Conservation (phyloP, 2,329 filamentous ascomycete genomes). For the Calonectria pteridis region DNA sequence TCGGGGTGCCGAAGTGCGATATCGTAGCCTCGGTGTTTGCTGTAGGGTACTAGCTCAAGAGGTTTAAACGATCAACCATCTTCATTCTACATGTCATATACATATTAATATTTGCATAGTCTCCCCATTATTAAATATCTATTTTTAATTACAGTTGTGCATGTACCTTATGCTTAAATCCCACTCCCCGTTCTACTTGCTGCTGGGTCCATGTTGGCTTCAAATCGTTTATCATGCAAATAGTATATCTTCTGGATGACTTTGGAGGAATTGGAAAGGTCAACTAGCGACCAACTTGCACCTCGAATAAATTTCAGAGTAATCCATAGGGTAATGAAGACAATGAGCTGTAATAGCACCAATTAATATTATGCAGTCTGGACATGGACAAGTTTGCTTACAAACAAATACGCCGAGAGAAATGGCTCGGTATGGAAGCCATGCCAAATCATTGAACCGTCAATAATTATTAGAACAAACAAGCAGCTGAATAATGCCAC, state of each 20-base stretch:
- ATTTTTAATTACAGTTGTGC: not conserved
- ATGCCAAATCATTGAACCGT: not conserved
- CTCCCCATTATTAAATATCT: not conserved
- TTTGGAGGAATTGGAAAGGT: not conserved
- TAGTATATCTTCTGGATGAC: not conserved
- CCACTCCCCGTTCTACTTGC: not conserved
- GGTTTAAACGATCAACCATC: not conserved
- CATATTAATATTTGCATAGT: too few relatives aligned
- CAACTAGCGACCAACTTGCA: not conserved
- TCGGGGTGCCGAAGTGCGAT: too few relatives aligned
- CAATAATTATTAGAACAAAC: not conserved
- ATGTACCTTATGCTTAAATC: not conserved
- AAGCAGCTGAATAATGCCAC: not conserved
- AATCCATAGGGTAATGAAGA: not conserved
- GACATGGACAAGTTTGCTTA: not conserved
- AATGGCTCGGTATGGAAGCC: not conserved
- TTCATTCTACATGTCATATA: not conserved
- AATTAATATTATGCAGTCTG: not conserved
- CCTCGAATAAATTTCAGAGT: not conserved
- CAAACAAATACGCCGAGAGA: not conserved
- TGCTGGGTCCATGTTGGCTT: not conserved
- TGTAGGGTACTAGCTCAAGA: not conserved
- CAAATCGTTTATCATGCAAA: not conserved
- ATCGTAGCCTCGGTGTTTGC: not conserved
- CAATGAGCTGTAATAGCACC: not conserved